Base-by-base conservation (phyloP, 768 basidiomycete genomes). In the Psilocybe sp. region DNA sequence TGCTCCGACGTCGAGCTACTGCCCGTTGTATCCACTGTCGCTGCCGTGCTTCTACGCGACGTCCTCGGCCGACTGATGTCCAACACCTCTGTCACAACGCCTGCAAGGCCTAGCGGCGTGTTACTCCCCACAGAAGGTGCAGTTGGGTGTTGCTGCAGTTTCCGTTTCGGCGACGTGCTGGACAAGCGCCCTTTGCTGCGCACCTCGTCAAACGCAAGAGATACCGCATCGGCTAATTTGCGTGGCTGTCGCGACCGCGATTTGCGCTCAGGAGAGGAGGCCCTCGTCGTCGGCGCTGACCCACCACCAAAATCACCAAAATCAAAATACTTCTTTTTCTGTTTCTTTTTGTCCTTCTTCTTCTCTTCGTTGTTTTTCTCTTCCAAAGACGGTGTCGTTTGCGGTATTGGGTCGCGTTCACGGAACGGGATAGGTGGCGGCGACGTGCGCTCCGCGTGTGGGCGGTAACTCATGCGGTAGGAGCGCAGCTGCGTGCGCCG, bases 391-490 rank as follows among this genome's bases (percentile, higher is more conserved):
- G 28, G 15, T 11, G 36, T 31, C 13, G 37, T 44, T 20, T 40
- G 4, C 44, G 38, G 20, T 23, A 45, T 28, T 49, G 8, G 23
- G 36, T 35, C 37, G 12, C 33, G 39, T 18, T n/a, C 38, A 15
- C 48, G 45, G 35, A 41, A 55, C 11, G 54, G 60, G n/a, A 58
- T 56, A 41, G 54, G 53, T n/a, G 57, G 60, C 10, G 60, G 53
- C n/a, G 51, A 53, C 3, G 44, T 42, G 23, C 40, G 50, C 18
- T 50, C 53, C 15, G 36, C 39, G 5, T 49, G 60, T 2, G 58
- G 60, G 14, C 62, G 56, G 42, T 62, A 66, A 31, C 60, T 62
- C 39, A 59, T 60, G 47, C 57, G 51, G 48, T 66, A 66, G 10
- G 63, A 55, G 19, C 63, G 55, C 46, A 62, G 42, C 44, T 64